Evolutionary conservation across 163 green algal genomes (phyloP), one percentile per base, ranked within the genome.

Genomic region (Scenedesmus sp.): DNA sequence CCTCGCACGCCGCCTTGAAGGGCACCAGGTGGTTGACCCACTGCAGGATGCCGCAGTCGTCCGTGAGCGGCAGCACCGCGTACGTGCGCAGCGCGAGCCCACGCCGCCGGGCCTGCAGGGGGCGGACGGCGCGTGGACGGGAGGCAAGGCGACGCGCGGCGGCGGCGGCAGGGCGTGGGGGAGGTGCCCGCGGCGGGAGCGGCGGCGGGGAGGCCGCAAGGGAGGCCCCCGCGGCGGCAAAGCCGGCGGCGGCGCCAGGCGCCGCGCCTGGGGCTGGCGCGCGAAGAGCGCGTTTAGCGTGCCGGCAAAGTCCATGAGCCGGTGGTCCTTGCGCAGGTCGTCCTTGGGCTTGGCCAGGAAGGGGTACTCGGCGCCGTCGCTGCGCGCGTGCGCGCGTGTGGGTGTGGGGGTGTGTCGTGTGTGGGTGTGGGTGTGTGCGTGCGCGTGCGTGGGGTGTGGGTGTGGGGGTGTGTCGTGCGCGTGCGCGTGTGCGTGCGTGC

Each of bases 261-360:
- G n/a, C n/a, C n/a, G 7, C 63, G 82, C 85, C 86, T 11, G 63
- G 45, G 39, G 71, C 20, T 78, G 70, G 1, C 63, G 74, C 2
- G 72, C 72, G 36, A 99, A 92, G 50, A 99, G 85, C 2, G 88
- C 78, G 82, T 99, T 99, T 26, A 98, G 76, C 54, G 97, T 76
- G 24, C 81, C 78, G 15, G 87, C 89, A 51, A 97, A 92, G 85
- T 99, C 96, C 96, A 99, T 99, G 86, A 99, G 94, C 33, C 96
- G 60, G 72, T 87, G 87, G 86, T 99, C 96, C 86, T 99, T 99
- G 70, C 94, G 89, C 65, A 98, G 89, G 87, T 98, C 94, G 73
- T 98, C 94, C 83, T 97, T 95, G n/a, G 94, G 94, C 86, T 98
- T 98, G 65, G 91, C 93, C 44, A 97, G 84, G 86, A 97, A 97